Evolutionary conservation across 2,329 filamentous ascomycete species (phyloP), one percentile per base, ranked within the genome.

Genomic region (Emmonsiellopsis sp.): DNA sequence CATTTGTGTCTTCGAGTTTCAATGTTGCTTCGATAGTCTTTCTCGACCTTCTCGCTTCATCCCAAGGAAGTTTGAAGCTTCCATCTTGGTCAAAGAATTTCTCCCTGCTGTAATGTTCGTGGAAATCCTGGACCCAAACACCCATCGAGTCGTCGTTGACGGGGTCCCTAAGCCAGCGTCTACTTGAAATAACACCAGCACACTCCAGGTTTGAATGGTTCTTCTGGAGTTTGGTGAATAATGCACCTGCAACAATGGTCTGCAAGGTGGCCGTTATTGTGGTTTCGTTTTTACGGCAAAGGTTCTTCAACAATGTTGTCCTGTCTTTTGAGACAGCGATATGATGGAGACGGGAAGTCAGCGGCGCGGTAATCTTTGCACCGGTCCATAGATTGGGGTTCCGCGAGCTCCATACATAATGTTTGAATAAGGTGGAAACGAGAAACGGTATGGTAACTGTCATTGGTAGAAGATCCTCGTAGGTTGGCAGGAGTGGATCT

Each of bases 211-310:
- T 61, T 0, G 69, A 66, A 51, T 55, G 72, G 3, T 59, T 52
- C 4, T 57, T 49, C 1, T 65, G 62, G 3, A 70, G 54, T 16
- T 70, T 58, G 1, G 59, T 32, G 52, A 75, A 70, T 2, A 76
- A 47, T 0, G 69, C 62, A 10, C 67, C 65, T 1, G 73, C 71
- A 31, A 76, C 41, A 20, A 72, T 52, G 0, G 65, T 66, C 54
- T 75, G 66, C 20, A 76, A 53, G 1, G 67, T 62, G 7, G 67
- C 70, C 2, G 73, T 76, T 38, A 76, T 63, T 4, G 70, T 75
- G 0, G 73, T 70, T 11, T 52, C 55, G 51, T 77, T 63, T 9
- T 62, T 40, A 7, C 70, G 69, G 54, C 72, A 73, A 20, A 59
- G 16, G 1, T 63, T 47, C 13, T 63, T 63, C 30, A 76, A 58